Evolutionary conservation across 768 basidiomycete species (phyloP), one percentile per base, ranked within the genome.

Genomic region (Cystofilobasidium ferigula): DNA sequence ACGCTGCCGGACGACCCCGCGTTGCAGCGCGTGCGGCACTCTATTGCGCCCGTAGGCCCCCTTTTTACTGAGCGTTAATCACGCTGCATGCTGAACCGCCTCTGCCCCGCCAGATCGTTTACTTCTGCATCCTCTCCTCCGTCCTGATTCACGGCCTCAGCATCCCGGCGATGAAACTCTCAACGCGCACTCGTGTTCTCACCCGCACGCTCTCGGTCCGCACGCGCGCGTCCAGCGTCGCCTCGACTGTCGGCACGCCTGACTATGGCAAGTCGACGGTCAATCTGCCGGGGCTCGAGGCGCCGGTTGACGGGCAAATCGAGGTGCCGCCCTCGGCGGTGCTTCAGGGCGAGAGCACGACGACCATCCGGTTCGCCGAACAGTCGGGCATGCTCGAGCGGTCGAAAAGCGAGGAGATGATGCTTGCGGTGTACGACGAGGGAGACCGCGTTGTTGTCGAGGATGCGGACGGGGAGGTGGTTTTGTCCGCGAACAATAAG

Each of bases 51-150:
- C 6, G 57, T 58, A 20, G 9, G 35, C n/a, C 14, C 28, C 10
- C 8, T 48, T 18, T 24, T 48, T n/a, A 7, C 8, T 48, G 9
- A 13, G 20, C 24, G 45, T 20, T n/a, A n/a, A n/a, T n/a, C 45
- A 6, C 8, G 16, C 22, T n/a, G 20, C 22, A 22, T 48, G 24
- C 10, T 12, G 45, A 7, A 13, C 45, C 7, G 16, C 24, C 8
- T n/a, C 45, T 7, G 45, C 20, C 22, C 22, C 22, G 45, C 13
- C 35, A 28, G 16, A 57, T 78, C 28, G 76, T 76, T 12, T 74
- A 76, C 57, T 77, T 78, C 68, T 64, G 76, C 22, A 74, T 77
- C n/a, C 69, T 77, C 53, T 74, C 73, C 0, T 76, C 75, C 18
- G 73, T 76, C 3, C 66, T 77, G 57, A 72, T 76, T 0, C 77